Evolutionary conservation across 108 stramenopile genomes (phyloP), one percentile per base, ranked within the genome.

Genomic region (Skeletonema potamos): DNA sequence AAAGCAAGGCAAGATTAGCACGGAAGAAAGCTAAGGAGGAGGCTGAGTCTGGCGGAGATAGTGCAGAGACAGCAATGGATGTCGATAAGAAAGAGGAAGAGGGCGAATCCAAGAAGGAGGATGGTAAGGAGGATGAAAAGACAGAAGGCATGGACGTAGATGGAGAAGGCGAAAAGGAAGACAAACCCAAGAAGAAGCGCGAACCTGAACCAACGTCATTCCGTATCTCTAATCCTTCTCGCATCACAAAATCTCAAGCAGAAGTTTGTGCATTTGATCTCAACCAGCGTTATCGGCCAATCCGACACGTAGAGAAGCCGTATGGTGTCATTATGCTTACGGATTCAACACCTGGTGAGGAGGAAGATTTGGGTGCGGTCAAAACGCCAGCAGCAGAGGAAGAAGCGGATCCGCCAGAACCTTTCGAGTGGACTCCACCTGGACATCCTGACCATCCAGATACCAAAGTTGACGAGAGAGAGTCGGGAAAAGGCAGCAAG

Each of bases 1-100:
- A 98, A 70, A 93, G 96, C 20, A 98, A 95, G 76, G 98, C 98
- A 6, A 81, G 96, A 13, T 83, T 89, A 65, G 97, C 96, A 20
- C 86, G 97, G 36, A 97, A 96, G 39, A 88, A 88, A 63, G 95
- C 94, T 6, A 92, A 96, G 64, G 94, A 92, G 71, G 90, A 89
- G 33, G 89, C 68, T 6, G 88, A 84, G 30, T 43, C 64, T 17
- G 73, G 69, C 6, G 86, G 79, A 41, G 76, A 62, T 27, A 74
- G 66, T 27, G 84, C 70, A 9, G 81, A 60, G 22, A 63, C 57
- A 17, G 76, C 64, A 34, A 92, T 94, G 91, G 94, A 93, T 58
- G 85, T 93, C 4, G 92, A 93, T 33, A 75, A 79, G 44, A 84
- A 84, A 48, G 79, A 86, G 27, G 88, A 84, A 28, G 75, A 57